A percentile compares a stretch with the other conserved stretches of the same genome.
These are phyloP conservation scores for Colletotrichum higginsianum DNA, from an alignment of 2,329 filamentous ascomycete genomes.

Conservation along the genomic window DNA sequence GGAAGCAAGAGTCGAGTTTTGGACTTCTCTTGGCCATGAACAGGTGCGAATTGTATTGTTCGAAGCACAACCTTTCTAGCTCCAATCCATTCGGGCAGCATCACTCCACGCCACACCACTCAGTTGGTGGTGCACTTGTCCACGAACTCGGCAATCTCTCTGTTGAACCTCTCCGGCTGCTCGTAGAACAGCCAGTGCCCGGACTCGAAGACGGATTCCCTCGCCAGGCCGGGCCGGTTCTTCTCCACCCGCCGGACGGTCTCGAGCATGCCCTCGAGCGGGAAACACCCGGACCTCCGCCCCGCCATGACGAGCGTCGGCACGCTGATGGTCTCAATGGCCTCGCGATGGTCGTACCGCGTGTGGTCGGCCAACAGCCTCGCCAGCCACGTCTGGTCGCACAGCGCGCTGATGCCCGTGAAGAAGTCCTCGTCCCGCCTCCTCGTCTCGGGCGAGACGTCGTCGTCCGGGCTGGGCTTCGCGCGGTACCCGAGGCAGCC, in stretches of 20 bases:
- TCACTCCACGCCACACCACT: not conserved
- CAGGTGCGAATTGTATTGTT: not conserved
- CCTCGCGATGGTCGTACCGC: conserved; percentile 59
- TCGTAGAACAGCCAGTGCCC: conserved; percentile 61
- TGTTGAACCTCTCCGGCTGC: conserved; percentile 55
- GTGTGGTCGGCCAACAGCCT: conserved; percentile 57
- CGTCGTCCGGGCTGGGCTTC: conserved; percentile 45
- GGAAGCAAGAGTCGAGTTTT: not conserved
- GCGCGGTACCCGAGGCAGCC: conserved; percentile 56
- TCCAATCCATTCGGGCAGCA: not conserved
- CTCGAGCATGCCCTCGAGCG: conserved; percentile 56
- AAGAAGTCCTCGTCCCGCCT: conserved; percentile 54
- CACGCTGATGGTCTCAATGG: conserved; percentile 51
- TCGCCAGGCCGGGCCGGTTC: conserved; percentile 45
- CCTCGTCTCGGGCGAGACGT: conserved; percentile 45
- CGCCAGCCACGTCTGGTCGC: conserved; percentile 56
- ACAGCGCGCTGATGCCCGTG: conserved; percentile 50
- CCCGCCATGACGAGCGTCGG: conserved; percentile 56
- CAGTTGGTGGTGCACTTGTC: conserved; percentile 18
- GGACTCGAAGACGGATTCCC: conserved; percentile 51
- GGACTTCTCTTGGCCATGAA: not conserved
- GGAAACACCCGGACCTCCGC: conserved; percentile 55
- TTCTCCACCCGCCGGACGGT: conserved; percentile 50
- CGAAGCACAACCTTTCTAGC: not conserved
- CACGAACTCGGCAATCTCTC: conserved; percentile 46